Evolutionary conservation across 768 basidiomycete genomes (phyloP).

Genomic region (Sutorius australiensis): DNA sequence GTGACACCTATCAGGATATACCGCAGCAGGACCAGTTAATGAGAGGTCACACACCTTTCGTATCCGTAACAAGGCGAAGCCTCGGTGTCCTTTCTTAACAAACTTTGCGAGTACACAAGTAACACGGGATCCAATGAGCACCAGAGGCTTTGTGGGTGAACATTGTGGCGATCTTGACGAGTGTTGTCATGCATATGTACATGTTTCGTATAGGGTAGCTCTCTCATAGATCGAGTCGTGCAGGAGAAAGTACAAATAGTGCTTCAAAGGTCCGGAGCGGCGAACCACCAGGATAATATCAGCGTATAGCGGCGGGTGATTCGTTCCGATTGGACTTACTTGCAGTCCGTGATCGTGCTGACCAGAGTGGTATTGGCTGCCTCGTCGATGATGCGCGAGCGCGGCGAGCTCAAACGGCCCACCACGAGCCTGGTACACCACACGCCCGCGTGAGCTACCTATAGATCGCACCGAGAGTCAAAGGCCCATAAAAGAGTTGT

Average conservation of each 20-base stretch:
- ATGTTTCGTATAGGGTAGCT: slow-evolving; percentile 30
- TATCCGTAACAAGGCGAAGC: slow-evolving; percentile 40
- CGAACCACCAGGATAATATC: not conserved
- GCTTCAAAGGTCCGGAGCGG: slow-evolving; percentile 38
- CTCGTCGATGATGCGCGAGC: no score
- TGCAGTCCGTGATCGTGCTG: no score
- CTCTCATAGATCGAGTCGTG: slow-evolving; percentile 33
- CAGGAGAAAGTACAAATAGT: slow-evolving; percentile 39
- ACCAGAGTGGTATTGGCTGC: no score
- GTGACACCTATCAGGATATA: no score
- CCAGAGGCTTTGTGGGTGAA: slow-evolving; percentile 9
- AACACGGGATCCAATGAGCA: slow-evolving; percentile 9
- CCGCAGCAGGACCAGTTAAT: not conserved
- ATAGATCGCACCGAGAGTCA: no score
- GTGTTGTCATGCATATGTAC: slow-evolving; percentile 29
- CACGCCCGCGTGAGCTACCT: no score
- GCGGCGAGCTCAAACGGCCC: no score
- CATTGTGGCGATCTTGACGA: slow-evolving; percentile 10
- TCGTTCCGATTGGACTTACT: no score
- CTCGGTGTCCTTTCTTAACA: slow-evolving; percentile 22
- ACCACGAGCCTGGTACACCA: no score
- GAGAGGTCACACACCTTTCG: slow-evolving; percentile 19
- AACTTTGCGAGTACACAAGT: slow-evolving; percentile 36
- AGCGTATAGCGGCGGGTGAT: not conserved
- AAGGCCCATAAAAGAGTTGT: no score